These are phyloP conservation scores for Bolboschoenus planiculmis DNA, from an alignment of 176 grass and related monocot species.

Conservation along the genomic window DNA sequence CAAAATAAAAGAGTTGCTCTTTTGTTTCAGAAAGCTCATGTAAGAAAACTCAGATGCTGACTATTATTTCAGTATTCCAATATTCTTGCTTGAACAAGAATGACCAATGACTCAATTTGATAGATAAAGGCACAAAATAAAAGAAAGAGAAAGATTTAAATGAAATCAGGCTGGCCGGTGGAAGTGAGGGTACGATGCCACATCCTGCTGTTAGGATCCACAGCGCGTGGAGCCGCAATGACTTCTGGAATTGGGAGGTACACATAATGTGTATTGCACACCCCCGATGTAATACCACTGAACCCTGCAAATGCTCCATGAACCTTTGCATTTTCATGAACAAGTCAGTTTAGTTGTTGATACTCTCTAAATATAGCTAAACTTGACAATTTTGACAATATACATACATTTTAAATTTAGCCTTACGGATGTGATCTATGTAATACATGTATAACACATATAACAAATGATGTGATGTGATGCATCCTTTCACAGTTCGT, in stretches of 20 bases:
- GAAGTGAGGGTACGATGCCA: constrained; percentile 93
- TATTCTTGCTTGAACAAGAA: constrained; percentile 8
- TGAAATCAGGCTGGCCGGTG: constrained; percentile 81
- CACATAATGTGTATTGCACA: constrained; percentile 75
- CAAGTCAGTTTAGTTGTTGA: neutral
- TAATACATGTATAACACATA: neutral
- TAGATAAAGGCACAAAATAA: neutral
- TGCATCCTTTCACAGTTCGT: neutral
- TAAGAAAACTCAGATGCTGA: neutral
- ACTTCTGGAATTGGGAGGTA: constrained; percentile 86
- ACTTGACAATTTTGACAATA: neutral
- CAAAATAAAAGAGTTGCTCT: neutral
- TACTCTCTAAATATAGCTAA: neutral
- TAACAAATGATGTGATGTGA: neutral
- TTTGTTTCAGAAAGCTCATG: neutral
- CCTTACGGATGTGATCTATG: neutral
- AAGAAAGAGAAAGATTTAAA: constrained; percentile 25
- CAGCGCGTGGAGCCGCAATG: constrained; percentile 43
- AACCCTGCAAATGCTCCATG: constrained; percentile 96
- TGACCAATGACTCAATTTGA: constrained; percentile 16
- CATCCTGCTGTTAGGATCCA: constrained; percentile 94
- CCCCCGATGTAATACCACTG: constrained; percentile 83
- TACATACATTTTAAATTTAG: neutral
- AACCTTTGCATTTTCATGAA: constrained; percentile 41
- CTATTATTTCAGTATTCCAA: neutral